Base-by-base conservation (phyloP, 345 rosid genomes). In the Luvunga scandens region DNA sequence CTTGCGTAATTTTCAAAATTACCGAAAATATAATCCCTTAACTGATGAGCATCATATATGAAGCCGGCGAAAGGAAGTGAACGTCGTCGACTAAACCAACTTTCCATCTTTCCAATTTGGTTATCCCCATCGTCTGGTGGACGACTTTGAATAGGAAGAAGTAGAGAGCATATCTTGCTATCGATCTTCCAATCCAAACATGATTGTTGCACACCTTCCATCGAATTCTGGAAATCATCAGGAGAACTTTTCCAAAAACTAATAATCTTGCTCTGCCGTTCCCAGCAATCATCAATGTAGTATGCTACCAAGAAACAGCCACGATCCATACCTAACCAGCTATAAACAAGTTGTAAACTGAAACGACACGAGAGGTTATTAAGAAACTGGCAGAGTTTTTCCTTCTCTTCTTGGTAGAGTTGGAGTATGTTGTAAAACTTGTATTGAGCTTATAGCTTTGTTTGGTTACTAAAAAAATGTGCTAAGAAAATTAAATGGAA, bases 1-100 rank as follows among this genome's bases (percentile, higher is more conserved):
- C 16, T 0, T 0, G 3, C 0, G 50, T 45, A 45, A 45, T 12
- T 18, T 45, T 45, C 13, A 18, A 18, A 12, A 0, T 0, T 0
- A 12, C 8, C 5, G 1, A 45, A 0, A 42, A 2, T 0, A 42
- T 2, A 42, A 0, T 0, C 3, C 48, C 10, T 0, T 2, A 45
- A 45, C 2, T 2, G 0, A 42, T 10, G 0, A 0, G 16, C 2
- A 42, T 12, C 0, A 12, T 0, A 18, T 45, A 45, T 4, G 16
- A 4, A 45, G 16, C 50, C 5, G 16, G 5, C 22, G 19, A 61
- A 74, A 13, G 22, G 67, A 42, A 60, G 59, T 2, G 56, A 73
- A 24, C 34, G 34, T 38, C 16, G 56, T 6, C 16, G 31, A n/a
- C 55, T 16, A 59, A 73, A 22, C 63, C 36, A 73, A 8, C 2